Evolutionary conservation across 202 grass and related monocot species (phyloP), one percentile per base, ranked within the genome.

Genomic region (Schoenoplectus triqueter): DNA sequence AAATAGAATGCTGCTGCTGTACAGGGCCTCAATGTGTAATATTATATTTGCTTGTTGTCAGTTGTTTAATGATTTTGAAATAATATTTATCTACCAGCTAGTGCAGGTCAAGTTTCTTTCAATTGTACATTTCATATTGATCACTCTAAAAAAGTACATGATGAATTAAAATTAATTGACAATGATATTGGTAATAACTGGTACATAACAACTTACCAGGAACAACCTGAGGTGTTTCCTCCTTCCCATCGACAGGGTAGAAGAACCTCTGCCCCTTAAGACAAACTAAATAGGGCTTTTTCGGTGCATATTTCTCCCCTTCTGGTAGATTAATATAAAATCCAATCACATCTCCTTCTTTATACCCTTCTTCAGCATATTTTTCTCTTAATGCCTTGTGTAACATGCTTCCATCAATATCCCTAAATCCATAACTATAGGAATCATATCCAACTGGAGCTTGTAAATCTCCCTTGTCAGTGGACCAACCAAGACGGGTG

Each of bases 301-400:
- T 95, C n/a, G 91, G 92, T 51, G 92, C 91, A 82, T 95, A 95
- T 19, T 14, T 71, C 51, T 89, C 89, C 2, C 95, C 95, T 10
- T 93, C 88, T 47, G 91, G 95, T 15, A 98, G 82, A 85, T 87
- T 92, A 86, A 95, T 93, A 75, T 95, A 95, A 81, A 95, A 95
- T 14, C 95, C 95, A 8, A 98, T 69, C 0, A 98, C 85, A 86
- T 98, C 89, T 59, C 92, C 92, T 69, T 90, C 85, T n/a, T 39
- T 73, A 3, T 95, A 98, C 6, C 85, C 91, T 86, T 93, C 88
- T 20, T 86, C 83, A 7, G 84, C 89, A 31, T 95, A 98, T 67
- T 89, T 88, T 14, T 83, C 87, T 85, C 95, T 92, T 82, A 89
- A 88, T 0, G 92, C 91, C 85, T 93, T 98, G 72, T 92, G 88